Conservation (phyloP, 2,329 filamentous ascomycete genomes). For the Aspergillus japonicus region DNA sequence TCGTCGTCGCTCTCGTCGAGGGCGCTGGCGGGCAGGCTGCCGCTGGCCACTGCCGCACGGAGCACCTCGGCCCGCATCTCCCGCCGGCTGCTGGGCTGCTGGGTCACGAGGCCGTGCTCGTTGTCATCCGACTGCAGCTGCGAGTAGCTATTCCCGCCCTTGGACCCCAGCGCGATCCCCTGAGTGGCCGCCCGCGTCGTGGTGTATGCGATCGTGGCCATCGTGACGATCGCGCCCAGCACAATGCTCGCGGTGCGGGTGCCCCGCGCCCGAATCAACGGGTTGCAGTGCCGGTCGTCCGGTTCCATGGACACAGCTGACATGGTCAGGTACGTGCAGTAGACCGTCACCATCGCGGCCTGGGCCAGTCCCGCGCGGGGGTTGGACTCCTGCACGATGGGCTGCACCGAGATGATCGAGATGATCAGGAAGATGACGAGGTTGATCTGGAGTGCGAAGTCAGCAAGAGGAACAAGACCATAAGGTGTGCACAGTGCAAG, state of each 20-base stretch:
- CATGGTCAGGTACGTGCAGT: conserved; percentile 98
- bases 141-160: conserved; percentile 54
- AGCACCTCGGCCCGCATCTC: conserved; percentile 93
- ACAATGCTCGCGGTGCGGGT: conserved; percentile 88
- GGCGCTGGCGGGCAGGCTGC: conserved; percentile 86
- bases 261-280: conserved; percentile 76
- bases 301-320: conserved; percentile 98
- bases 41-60: conserved; percentile 86
- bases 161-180: conserved; percentile 58
- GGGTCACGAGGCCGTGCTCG: conserved; percentile 83
- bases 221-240: conserved; percentile 90
- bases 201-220: conserved; percentile 95
- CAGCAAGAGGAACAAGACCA: background rate
- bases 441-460: conserved; percentile 60
- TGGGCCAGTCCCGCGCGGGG: conserved; percentile 94
- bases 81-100: conserved; percentile 74
- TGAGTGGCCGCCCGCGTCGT: conserved; percentile 95
- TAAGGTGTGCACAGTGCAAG: background rate
- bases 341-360: conserved; percentile 92
- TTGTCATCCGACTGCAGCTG: conserved; percentile 66
- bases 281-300: conserved; percentile 91
- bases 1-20: conserved; percentile 72
- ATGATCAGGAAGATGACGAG: conserved; percentile 77
- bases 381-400: conserved; percentile 85
- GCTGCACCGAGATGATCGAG: conserved; percentile 84